These are phyloP conservation scores for Sporothrix mexicana DNA, from an alignment of 2,329 filamentous ascomycete genomes.

Conservation along the genomic window DNA sequence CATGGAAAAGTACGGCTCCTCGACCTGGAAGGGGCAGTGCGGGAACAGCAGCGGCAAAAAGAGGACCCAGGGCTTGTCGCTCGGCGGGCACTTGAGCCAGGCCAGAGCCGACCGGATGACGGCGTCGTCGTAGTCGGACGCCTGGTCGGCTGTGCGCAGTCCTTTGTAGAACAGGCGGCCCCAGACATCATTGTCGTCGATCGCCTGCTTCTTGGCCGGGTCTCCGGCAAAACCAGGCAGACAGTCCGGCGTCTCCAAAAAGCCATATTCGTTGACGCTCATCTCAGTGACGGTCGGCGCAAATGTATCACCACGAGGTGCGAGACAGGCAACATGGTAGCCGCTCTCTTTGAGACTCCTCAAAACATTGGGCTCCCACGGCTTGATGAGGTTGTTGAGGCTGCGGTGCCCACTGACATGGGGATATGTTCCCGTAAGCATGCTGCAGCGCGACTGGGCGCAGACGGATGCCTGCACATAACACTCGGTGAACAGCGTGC, in stretches of 20 bases:
- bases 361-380: constrained; percentile 56
- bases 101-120: constrained; percentile 49
- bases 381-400: constrained; percentile 55
- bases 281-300: constrained; percentile 52
- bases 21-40: constrained; percentile 55
- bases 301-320: constrained; percentile 51
- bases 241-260: constrained; percentile 48
- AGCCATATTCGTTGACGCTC: constrained; percentile 54
- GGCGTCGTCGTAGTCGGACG: constrained; percentile 54
- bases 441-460: constrained; percentile 53
- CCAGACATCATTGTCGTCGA: constrained; percentile 41
- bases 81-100: constrained; percentile 52
- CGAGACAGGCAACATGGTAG: constrained; percentile 55
- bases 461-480: constrained; percentile 55
- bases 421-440: constrained; percentile 55
- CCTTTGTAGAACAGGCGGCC: constrained; percentile 51
- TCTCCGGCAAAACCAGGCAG: constrained; percentile 42
- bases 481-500: constrained; percentile 53
- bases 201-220: constrained; percentile 36
- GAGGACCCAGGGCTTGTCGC: constrained; percentile 50
- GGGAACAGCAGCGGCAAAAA: constrained; percentile 53
- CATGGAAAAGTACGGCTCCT: constrained; percentile 56
- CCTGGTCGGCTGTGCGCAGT: constrained; percentile 45
- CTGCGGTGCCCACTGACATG: constrained; percentile 54
- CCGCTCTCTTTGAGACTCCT: constrained; percentile 51